A percentile compares a stretch with the other conserved stretches of the same genome.
phyloP scores from a whole-genome alignment of 2,329 filamentous ascomycete genomes.

The Fusarium tricinctum region DNA sequence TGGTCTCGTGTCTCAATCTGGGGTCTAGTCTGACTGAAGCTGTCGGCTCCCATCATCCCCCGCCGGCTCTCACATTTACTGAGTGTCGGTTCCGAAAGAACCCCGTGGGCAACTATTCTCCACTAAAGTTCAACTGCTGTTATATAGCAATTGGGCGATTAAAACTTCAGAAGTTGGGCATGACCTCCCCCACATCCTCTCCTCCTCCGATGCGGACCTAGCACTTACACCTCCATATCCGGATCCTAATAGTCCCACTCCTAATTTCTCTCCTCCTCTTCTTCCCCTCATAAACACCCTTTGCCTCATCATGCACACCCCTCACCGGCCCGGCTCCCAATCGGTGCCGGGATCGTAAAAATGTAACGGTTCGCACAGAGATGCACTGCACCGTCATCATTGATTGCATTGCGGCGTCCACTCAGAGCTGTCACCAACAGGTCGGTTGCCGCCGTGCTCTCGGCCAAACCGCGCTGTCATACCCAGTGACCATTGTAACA shows the following conservation, averaged over 20 bases:
- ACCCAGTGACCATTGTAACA: slow-evolving; percentile 30
- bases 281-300: slow-evolving; percentile 31
- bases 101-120: slow-evolving; percentile 4
- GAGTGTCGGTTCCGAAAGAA: slow-evolving; percentile 29
- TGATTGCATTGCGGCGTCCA: slow-evolving; percentile 3
- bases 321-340: slow-evolving; percentile 39
- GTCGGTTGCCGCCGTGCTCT: slow-evolving; percentile 30
- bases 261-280: too few species aligned
- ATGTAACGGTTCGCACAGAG: slow-evolving; percentile 15
- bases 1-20: slow-evolving; percentile 14
- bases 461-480: slow-evolving; percentile 31
- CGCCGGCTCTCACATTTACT: slow-evolving; percentile 19
- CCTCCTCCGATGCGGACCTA: neutral
- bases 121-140: neutral
- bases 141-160: neutral
- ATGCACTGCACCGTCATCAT: slow-evolving; percentile 20
- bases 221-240: too few species aligned
- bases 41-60: slow-evolving; percentile 27
- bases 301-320: slow-evolving; percentile 29
- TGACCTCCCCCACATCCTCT: slow-evolving; percentile 15
- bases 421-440: slow-evolving; percentile 6
- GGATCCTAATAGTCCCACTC: too few species aligned
- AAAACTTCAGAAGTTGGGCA: neutral
- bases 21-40: slow-evolving; percentile 3
- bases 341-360: slow-evolving; percentile 33